A percentile compares a stretch with the other conserved stretches of the same genome.
phyloP scores from a whole-genome alignment of 2,329 filamentous ascomycete genomes.

The Cytospora leucostoma region DNA sequence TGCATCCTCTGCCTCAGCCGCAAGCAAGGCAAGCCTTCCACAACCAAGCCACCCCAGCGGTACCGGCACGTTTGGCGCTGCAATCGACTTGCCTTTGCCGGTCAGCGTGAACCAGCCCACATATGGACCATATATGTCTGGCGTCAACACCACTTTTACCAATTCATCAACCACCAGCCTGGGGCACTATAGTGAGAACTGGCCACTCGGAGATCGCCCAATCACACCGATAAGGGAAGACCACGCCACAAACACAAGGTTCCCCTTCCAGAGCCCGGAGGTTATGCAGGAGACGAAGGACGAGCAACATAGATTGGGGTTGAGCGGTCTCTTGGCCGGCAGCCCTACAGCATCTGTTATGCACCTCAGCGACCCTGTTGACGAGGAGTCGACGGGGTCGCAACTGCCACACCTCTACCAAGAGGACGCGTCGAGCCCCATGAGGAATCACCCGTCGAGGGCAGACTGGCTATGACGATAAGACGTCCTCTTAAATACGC shows the following conservation, averaged over 20 bases:
- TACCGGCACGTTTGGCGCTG: constrained; percentile 8
- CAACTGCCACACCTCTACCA: neutral
- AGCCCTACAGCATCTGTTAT: constrained; percentile 1
- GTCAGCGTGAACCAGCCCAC: constrained; percentile 6
- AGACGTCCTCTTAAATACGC: too few species aligned
- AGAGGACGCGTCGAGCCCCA: constrained; percentile 13
- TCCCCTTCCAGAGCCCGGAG: constrained; percentile 12
- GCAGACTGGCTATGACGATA: constrained; percentile 15
- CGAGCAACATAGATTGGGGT: neutral
- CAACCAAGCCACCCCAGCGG: constrained; percentile 6
- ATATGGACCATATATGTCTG: neutral
- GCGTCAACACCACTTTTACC: neutral
- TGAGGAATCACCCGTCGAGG: constrained; percentile 20
- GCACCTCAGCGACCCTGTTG: neutral
- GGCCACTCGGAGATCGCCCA: constrained; percentile 5
- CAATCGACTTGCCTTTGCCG: constrained; percentile 10
- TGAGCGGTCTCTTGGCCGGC: constrained; percentile 2
- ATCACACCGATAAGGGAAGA: neutral
- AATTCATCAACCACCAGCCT: constrained; percentile 3
- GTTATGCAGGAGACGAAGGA: constrained; percentile 8
- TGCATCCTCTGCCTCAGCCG: constrained; percentile 8
- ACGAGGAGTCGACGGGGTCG: neutral
- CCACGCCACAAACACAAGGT: neutral
- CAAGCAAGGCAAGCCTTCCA: constrained; percentile 9
- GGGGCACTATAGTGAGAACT: constrained; percentile 1